phyloP scores from a whole-genome alignment of 2,329 filamentous ascomycete species.

The Exophiala phaeomuriformis region DNA sequence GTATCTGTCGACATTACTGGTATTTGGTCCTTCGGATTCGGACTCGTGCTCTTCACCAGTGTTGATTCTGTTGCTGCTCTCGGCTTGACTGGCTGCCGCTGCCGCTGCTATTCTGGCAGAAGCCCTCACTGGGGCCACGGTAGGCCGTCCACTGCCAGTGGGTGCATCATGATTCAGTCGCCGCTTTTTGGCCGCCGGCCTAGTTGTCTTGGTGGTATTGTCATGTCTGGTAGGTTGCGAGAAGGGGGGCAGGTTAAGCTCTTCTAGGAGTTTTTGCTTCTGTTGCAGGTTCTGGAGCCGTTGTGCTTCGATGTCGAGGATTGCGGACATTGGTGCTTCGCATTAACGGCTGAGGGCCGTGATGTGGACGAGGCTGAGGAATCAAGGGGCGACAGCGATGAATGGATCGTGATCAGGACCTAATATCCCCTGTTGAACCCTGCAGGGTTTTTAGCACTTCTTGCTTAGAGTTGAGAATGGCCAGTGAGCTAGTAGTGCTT shows the following conservation, averaged over 20 bases:
- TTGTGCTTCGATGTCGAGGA: slow-evolving; percentile 39
- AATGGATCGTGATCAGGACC: no score
- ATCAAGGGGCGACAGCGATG: no score
- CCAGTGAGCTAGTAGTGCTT: no score
- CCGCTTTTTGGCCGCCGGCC: slow-evolving; percentile 35
- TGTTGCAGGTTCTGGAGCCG: slow-evolving; percentile 44
- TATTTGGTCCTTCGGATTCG: not conserved
- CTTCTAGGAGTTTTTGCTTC: slow-evolving; percentile 43
- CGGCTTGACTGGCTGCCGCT: no score
- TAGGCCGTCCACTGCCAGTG: slow-evolving; percentile 3
- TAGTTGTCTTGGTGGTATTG: not conserved
- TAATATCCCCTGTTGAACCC: no score
- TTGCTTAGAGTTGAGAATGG: no score
- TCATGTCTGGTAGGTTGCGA: not conserved
- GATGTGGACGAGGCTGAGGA: not conserved
- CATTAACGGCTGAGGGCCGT: not conserved
- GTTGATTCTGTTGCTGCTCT: slow-evolving; percentile 35
- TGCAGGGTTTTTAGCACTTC: no score
- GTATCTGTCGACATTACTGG: not conserved
- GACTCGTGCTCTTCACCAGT: slow-evolving; percentile 22
- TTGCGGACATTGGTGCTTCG: slow-evolving; percentile 1
- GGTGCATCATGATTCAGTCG: slow-evolving; percentile 31
- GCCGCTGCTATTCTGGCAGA: slow-evolving; percentile 45
- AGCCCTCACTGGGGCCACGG: slow-evolving; percentile 34
- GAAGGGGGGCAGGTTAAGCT: slow-evolving; percentile 36